Conservation (phyloP, 257 asterid species). For the Parsonsia alboflavescens region DNA sequence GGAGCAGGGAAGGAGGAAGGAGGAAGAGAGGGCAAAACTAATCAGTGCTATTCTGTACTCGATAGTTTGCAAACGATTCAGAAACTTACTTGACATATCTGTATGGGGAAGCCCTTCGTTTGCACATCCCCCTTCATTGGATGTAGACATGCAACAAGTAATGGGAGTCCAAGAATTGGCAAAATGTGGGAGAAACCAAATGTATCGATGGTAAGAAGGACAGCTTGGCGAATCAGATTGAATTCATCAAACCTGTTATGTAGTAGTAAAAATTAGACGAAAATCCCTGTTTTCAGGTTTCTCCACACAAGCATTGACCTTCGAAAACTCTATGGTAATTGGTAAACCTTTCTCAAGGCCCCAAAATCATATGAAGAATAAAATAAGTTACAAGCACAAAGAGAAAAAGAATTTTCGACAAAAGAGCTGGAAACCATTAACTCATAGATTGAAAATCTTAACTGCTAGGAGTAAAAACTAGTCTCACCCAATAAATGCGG, state of each 20-base stretch:
- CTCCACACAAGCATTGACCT: background rate
- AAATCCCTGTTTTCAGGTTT: background rate
- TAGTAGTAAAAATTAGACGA: slow-evolving; percentile 3
- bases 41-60: background rate
- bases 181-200: slow-evolving; percentile 85
- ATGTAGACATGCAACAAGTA: slow-evolving; percentile 44
- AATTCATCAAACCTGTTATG: slow-evolving; percentile 79
- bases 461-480: slow-evolving; percentile 6
- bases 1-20: background rate
- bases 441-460: background rate
- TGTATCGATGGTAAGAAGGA: slow-evolving; percentile 77
- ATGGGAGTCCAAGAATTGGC: slow-evolving; percentile 79
- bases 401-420: background rate
- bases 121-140: slow-evolving; percentile 26
- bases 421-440: background rate
- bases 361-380: background rate
- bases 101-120: slow-evolving; percentile 34
- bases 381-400: too few species aligned
- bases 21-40: background rate
- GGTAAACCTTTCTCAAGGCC: background rate
- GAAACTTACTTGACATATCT: slow-evolving; percentile 57
- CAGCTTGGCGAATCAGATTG: slow-evolving; percentile 77
- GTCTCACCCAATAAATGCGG: slow-evolving; percentile 90
- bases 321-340: background rate
- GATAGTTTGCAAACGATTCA: background rate